These are phyloP conservation scores for Beauveria brongniartii DNA, from an alignment of 2,329 filamentous ascomycete species.

Conservation along the genomic window DNA sequence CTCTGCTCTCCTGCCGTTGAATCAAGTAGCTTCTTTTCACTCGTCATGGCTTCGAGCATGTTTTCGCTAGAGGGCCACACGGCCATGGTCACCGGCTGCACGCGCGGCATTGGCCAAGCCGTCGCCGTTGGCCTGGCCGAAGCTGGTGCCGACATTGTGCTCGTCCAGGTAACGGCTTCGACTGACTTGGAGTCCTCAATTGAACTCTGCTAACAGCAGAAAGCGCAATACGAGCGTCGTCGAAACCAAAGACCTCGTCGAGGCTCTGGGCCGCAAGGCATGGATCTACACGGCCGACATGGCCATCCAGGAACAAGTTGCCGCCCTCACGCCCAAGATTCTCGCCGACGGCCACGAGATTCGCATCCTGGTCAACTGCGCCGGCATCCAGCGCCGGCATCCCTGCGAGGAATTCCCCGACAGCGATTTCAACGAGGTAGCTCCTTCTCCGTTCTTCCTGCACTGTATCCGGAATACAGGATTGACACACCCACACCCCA, in stretches of 20 bases:
- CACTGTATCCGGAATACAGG: background rate
- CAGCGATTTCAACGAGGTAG: slow-evolving; percentile 63
- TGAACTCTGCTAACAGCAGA: background rate
- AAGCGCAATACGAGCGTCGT: slow-evolving; percentile 35
- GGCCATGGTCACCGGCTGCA: slow-evolving; percentile 49
- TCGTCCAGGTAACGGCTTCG: slow-evolving; percentile 39
- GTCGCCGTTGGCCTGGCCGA: slow-evolving; percentile 51
- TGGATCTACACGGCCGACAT: slow-evolving; percentile 65
- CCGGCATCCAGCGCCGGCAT: slow-evolving; percentile 76
- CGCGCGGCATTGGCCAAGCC: slow-evolving; percentile 49
- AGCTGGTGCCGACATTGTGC: slow-evolving; percentile 48
- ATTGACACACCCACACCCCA: background rate
- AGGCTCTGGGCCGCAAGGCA: slow-evolving; percentile 57
- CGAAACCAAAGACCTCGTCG: slow-evolving; percentile 53
- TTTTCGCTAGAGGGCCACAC: slow-evolving; percentile 51
- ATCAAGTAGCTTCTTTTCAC: background rate
- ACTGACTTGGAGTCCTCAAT: background rate
- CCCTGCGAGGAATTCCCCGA: slow-evolving; percentile 68
- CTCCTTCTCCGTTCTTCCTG: background rate
- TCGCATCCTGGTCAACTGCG: slow-evolving; percentile 77
- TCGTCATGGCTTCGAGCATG: slow-evolving; percentile 28
- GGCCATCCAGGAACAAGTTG: slow-evolving; percentile 49
- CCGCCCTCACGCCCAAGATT: slow-evolving; percentile 50
- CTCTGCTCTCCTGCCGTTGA: no score
- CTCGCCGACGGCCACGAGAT: slow-evolving; percentile 57